A percentile compares a stretch with the other conserved stretches of the same genome.
Conservation (phyloP, 345 rosid species). For the Punica granatum region DNA sequence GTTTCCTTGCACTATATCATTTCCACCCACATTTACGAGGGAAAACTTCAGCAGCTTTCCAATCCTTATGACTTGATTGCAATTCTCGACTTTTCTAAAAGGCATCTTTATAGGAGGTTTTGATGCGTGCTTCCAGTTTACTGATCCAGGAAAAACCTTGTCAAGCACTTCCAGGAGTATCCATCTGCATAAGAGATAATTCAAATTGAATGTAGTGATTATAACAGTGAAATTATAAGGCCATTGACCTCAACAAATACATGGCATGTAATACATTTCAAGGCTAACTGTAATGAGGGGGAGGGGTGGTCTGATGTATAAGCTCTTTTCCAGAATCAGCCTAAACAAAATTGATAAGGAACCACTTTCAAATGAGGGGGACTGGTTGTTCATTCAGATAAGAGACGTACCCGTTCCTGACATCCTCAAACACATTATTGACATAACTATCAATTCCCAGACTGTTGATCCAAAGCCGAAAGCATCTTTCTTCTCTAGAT, state of each 20-base stretch:
- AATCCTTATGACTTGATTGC: conserved; percentile 82
- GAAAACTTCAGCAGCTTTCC: conserved; percentile 76
- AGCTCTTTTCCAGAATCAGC: too few relatives aligned
- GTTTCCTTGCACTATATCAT: conserved; percentile 91
- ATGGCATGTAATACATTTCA: too few relatives aligned
- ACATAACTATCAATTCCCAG: conserved; percentile 68
- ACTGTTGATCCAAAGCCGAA: conserved; percentile 88
- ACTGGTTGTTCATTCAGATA: conserved; percentile 2
- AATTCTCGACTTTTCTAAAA: conserved; percentile 88
- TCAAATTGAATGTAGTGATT: background rate
- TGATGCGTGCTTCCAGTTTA: conserved; percentile 87
- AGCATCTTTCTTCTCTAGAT: conserved; percentile 88
- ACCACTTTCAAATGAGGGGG: background rate
- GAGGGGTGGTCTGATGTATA: too few relatives aligned
- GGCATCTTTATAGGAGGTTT: conserved; percentile 97
- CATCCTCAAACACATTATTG: conserved; percentile 86
- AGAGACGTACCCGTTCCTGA: conserved; percentile 66
- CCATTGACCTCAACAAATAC: background rate
- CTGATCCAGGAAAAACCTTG: conserved; percentile 72
- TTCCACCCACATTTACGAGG: conserved; percentile 80
- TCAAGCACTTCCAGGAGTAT: conserved; percentile 86
- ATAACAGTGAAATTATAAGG: background rate
- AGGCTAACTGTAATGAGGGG: too few relatives aligned
- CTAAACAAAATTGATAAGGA: background rate
- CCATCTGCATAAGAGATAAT: conserved; percentile 49